These are phyloP conservation scores for Centella asiatica DNA, from an alignment of 129 eudicot genomes.

Conservation along the genomic window DNA sequence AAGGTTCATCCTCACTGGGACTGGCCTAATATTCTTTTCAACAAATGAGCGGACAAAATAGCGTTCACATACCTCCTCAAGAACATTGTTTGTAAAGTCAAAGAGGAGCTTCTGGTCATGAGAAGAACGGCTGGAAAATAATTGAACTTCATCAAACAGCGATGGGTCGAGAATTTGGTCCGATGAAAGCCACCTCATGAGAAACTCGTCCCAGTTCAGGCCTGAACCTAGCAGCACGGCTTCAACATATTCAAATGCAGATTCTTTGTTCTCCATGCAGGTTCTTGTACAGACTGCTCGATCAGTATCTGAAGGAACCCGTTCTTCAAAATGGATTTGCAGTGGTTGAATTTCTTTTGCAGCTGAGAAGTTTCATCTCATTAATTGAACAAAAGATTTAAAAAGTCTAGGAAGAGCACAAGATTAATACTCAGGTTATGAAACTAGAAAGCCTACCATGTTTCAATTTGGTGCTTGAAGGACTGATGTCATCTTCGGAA, in stretches of 20 bases:
- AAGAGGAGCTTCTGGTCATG: constrained; percentile 75
- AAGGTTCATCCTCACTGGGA: constrained; percentile 47
- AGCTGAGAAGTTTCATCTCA: constrained; percentile 24
- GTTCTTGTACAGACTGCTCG: constrained; percentile 31
- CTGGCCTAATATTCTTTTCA: constrained; percentile 25
- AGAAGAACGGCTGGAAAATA: constrained; percentile 57
- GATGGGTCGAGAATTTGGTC: constrained; percentile 59
- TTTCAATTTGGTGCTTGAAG: constrained; percentile 37
- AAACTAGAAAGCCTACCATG: constrained; percentile 33
- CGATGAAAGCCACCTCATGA: constrained; percentile 60
- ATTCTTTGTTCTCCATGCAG: constrained; percentile 53
- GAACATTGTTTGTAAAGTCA: constrained; percentile 67
- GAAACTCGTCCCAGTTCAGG: constrained; percentile 83
- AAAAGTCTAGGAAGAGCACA: not conserved
- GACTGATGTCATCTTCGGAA: constrained; percentile 72
- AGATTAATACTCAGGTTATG: not conserved
- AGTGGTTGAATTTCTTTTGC: constrained; percentile 49
- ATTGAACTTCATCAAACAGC: constrained; percentile 69
- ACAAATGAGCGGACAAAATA: constrained; percentile 42
- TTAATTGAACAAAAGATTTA: constrained; percentile 14
- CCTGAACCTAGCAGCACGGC: constrained; percentile 79
- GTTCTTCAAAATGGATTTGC: constrained; percentile 64
- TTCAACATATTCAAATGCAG: constrained; percentile 77
- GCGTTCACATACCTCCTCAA: constrained; percentile 50
- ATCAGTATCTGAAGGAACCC: constrained; percentile 13